These are phyloP conservation scores for Sphagnum fallax DNA, from an alignment of 228 moss, liverwort and hornwort species.

Conservation along the genomic window DNA sequence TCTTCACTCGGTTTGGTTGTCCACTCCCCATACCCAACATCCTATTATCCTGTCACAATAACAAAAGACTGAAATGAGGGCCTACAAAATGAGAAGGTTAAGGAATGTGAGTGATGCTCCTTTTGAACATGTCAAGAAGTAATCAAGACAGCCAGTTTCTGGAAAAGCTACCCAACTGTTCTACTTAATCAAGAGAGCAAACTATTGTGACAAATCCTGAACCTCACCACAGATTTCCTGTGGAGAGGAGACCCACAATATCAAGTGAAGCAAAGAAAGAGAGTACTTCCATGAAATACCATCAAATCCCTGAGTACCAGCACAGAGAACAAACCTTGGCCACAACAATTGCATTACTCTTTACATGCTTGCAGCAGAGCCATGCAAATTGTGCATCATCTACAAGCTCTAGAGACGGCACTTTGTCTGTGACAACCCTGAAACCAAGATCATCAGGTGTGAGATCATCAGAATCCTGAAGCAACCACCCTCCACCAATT, in stretches of 20 bases:
- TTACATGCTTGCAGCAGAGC: slow-evolving; percentile 98
- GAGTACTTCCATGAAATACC: too few relatives aligned
- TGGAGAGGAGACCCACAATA: too few relatives aligned
- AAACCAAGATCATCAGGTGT: slow-evolving; percentile 79
- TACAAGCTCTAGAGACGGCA: slow-evolving; percentile 69
- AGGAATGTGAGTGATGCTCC: too few relatives aligned
- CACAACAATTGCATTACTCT: slow-evolving; percentile 94
- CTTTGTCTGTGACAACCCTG: slow-evolving; percentile 57
- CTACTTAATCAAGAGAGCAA: too few relatives aligned
- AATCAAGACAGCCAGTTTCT: too few relatives aligned
- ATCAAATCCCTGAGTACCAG: too few relatives aligned
- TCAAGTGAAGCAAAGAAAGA: too few relatives aligned
- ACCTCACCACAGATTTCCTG: too few relatives aligned
- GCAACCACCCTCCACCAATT: slow-evolving; percentile 89
- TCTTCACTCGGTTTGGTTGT: slow-evolving; percentile 96
- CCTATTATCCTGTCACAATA: slow-evolving; percentile 56
- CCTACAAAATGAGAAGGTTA: neutral
- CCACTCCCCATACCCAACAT: slow-evolving; percentile 99
- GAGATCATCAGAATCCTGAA: slow-evolving; percentile 87
- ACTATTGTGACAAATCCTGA: too few relatives aligned
- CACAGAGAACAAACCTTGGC: slow-evolving; percentile 48
- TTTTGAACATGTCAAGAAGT: too few relatives aligned
- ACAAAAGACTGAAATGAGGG: too few relatives aligned
- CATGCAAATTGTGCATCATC: slow-evolving; percentile 92
- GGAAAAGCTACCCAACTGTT: too few relatives aligned